Evolutionary conservation across 208 protist genomes (phyloP).

Genomic region (Leishmania lainsoni): DNA sequence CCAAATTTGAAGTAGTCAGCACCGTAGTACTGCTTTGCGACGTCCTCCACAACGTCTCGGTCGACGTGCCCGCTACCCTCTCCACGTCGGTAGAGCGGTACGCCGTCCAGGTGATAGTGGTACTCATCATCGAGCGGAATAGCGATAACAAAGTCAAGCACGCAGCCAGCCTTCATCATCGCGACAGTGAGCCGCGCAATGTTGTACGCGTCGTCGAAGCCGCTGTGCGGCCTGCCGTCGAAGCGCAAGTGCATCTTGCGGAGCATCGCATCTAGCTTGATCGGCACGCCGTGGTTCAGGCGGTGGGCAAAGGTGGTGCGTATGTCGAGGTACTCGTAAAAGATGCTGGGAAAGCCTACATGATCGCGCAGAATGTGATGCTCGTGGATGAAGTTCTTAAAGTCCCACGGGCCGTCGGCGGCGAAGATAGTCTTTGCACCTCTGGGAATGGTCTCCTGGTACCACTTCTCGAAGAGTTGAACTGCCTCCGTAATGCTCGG

Average conservation of each 20-base stretch:
- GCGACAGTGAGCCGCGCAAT: slow-evolving; percentile 86
- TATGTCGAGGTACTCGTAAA: slow-evolving; percentile 91
- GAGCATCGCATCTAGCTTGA: slow-evolving; percentile 87
- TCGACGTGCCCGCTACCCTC: slow-evolving; percentile 80
- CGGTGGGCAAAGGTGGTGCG: slow-evolving; percentile 80
- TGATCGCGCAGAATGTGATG: slow-evolving; percentile 79
- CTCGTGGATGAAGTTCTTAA: slow-evolving; percentile 84
- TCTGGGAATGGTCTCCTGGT: slow-evolving; percentile 61
- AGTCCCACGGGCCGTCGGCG: slow-evolving; percentile 89
- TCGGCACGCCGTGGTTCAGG: slow-evolving; percentile 69
- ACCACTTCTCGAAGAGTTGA: slow-evolving; percentile 77
- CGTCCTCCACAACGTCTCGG: slow-evolving; percentile 85
- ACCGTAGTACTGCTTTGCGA: slow-evolving; percentile 82
- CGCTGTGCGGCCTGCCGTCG: slow-evolving; percentile 85
- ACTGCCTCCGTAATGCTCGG: slow-evolving; percentile 73
- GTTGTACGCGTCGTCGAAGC: slow-evolving; percentile 92
- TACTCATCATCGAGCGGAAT: slow-evolving; percentile 72
- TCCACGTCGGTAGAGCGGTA: slow-evolving; percentile 79
- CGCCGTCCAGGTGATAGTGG: slow-evolving; percentile 65
- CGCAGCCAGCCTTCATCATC: slow-evolving; percentile 83
- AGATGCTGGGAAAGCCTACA: slow-evolving; percentile 73
- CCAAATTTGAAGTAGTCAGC: slow-evolving; percentile 81
- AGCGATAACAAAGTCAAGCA: slow-evolving; percentile 80
- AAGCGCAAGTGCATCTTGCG: slow-evolving; percentile 67
- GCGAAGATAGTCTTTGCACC: slow-evolving; percentile 83